Evolutionary conservation across 306 rosid genomes (phyloP).

Genomic region (Cicer arietinum): DNA sequence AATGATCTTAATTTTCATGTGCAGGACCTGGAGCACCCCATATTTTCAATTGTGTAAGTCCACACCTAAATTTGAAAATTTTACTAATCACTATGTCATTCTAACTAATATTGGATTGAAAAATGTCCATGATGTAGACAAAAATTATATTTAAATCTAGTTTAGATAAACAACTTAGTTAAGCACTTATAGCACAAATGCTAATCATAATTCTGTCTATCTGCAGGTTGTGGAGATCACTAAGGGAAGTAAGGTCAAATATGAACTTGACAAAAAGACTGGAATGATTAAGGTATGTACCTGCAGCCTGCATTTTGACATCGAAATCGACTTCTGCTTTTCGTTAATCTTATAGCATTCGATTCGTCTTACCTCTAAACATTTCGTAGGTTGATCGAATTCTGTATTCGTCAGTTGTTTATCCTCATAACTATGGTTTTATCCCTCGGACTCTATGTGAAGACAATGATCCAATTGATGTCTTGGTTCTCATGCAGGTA

Average conservation of each 20-base stretch:
- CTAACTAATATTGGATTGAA: no score
- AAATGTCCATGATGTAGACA: no score
- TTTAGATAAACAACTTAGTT: no score
- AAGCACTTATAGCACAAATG: no score
- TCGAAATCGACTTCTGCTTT: constrained; percentile 15
- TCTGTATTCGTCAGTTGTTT: constrained; percentile 89
- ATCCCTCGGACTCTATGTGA: constrained; percentile 93
- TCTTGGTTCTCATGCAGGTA: constrained; percentile 96
- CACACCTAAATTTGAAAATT: background rate
- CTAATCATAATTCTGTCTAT: background rate
- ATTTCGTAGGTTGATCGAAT: constrained; percentile 82
- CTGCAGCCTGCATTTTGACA: background rate
- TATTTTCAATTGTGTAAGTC: constrained; percentile 80
- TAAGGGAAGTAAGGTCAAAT: constrained; percentile 96
- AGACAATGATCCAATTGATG: constrained; percentile 97
- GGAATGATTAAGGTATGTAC: constrained; percentile 82
- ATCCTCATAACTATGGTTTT: constrained; percentile 96
- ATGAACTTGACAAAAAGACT: constrained; percentile 97
- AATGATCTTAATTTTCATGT: constrained; percentile 40
- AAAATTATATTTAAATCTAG: no score
- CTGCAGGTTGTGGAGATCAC: constrained; percentile 90
- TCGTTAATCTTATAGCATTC: constrained; percentile 17
- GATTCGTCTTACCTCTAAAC: constrained; percentile 41
- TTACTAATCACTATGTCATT: no score
- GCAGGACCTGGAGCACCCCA: constrained; percentile 88